Percentiles rank a stretch among this genome's conserved stretches.
phyloP scores from a whole-genome alignment of 2,329 filamentous ascomycete genomes.

The Penicillium aurantiogriseum region DNA sequence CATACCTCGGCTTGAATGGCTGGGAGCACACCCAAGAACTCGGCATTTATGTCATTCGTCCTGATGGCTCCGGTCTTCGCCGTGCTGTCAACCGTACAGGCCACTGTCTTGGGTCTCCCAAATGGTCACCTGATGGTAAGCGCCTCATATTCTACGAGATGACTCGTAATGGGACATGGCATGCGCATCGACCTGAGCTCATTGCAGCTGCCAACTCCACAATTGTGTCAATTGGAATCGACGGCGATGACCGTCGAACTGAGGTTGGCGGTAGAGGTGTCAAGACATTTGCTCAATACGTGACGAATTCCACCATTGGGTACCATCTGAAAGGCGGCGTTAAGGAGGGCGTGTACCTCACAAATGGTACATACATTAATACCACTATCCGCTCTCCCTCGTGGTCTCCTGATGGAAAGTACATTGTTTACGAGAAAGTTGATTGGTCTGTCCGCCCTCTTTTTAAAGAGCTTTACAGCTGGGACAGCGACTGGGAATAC shows the following conservation, averaged over 20 bases:
- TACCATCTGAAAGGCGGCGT: conserved; percentile 22
- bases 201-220: conserved; percentile 26
- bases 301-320: conserved; percentile 29
- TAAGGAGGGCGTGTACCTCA: conserved; percentile 33
- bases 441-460: conserved; percentile 34
- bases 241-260: conserved; percentile 31
- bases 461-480: conserved; percentile 41
- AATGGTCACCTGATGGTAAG: conserved; percentile 40
- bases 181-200: conserved; percentile 30
- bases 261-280: conserved; percentile 30
- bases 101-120: conserved; percentile 14
- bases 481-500: conserved; percentile 44
- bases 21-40: conserved; percentile 15
- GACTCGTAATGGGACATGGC: conserved; percentile 40
- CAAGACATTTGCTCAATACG: conserved; percentile 35
- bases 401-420: conserved; percentile 38
- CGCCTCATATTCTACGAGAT: conserved; percentile 44
- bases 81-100: background rate
- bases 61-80: conserved; percentile 15
- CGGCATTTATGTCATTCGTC: conserved; percentile 15
- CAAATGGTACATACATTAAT: conserved; percentile 15
- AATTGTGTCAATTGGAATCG: conserved; percentile 6
- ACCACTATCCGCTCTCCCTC: conserved; percentile 19
- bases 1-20: background rate
- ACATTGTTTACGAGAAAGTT: conserved; percentile 26